Conservation (phyloP, 345 rosid genomes). For the Odontarrhena argentea region DNA sequence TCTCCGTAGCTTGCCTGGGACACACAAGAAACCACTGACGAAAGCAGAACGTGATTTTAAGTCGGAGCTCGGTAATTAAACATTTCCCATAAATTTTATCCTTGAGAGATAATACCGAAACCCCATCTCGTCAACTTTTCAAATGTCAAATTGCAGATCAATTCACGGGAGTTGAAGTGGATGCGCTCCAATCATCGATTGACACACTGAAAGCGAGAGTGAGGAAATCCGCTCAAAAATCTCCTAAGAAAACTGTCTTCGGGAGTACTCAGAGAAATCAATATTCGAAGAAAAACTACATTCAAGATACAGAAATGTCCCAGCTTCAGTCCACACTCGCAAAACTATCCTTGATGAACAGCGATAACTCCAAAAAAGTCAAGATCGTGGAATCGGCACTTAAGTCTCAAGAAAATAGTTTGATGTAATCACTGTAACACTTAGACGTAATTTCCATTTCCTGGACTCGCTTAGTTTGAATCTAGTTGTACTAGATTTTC, state of each 20-base stretch:
- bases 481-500: constrained; percentile 7
- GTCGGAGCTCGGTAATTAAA: constrained; percentile 74
- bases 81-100: not conserved
- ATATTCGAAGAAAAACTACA: constrained; percentile 43
- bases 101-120: not conserved
- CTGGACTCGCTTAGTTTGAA: not conserved
- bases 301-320: constrained; percentile 59
- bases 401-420: constrained; percentile 50
- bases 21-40: constrained; percentile 81
- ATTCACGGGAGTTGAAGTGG: constrained; percentile 66
- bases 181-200: constrained; percentile 68
- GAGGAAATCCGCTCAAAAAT: constrained; percentile 48
- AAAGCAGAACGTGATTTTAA: constrained; percentile 83
- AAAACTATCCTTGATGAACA: constrained; percentile 72
- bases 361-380: constrained; percentile 66
- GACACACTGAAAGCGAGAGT: constrained; percentile 69
- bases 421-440: constrained; percentile 25
- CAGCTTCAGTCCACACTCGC: constrained; percentile 66
- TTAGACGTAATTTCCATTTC: not conserved
- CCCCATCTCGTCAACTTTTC: constrained; percentile 14
- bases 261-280: constrained; percentile 43
- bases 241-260: constrained; percentile 39
- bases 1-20: constrained; percentile 72
- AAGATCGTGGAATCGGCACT: constrained; percentile 69
- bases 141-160: constrained; percentile 51